Conservation (phyloP, 306 rosid species). For the Clitoria ternatea region DNA sequence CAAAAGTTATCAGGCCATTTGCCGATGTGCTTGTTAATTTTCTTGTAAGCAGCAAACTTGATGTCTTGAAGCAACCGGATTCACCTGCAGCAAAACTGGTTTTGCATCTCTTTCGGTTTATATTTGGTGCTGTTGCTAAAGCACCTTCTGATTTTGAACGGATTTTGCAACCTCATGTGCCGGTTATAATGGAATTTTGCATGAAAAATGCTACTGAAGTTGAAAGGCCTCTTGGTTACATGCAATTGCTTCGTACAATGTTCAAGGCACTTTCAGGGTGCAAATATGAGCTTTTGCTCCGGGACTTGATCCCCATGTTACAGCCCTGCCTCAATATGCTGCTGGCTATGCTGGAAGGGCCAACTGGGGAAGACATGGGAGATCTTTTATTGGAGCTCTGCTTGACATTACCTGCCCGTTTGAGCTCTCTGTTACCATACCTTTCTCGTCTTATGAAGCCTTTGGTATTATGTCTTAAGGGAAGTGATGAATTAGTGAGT, state of each 20-base stretch:
- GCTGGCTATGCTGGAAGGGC: conserved; percentile 95
- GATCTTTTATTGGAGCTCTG: conserved; percentile 93
- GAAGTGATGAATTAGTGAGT: conserved; percentile 88
- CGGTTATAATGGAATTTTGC: conserved; percentile 91
- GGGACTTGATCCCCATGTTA: conserved; percentile 84
- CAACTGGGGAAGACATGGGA: conserved; percentile 92
- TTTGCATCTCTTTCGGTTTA: conserved; percentile 84
- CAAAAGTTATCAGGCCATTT: conserved; percentile 84
- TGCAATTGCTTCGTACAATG: conserved; percentile 88
- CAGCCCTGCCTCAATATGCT: conserved; percentile 98
- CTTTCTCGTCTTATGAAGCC: conserved; percentile 98
- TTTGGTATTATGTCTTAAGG: conserved; percentile 83
- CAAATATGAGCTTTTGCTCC: conserved; percentile 88
- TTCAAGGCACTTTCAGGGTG: conserved; percentile 87
- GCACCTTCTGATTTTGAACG: conserved; percentile 96
- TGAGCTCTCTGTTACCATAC: conserved; percentile 88
- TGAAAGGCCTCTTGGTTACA: conserved; percentile 93
- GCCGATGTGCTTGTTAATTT: conserved; percentile 93
- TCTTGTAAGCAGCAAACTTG: conserved; percentile 88
- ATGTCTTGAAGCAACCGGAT: conserved; percentile 82
- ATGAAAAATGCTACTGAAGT: conserved; percentile 93
- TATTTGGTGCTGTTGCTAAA: conserved; percentile 92
- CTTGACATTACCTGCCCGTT: conserved; percentile 95
- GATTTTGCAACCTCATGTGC: conserved; percentile 96
- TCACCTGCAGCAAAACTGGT: conserved; percentile 86